These are phyloP conservation scores for Lophiotrema nucula DNA, from an alignment of 495 filamentous ascomycete genomes.

Conservation along the genomic window DNA sequence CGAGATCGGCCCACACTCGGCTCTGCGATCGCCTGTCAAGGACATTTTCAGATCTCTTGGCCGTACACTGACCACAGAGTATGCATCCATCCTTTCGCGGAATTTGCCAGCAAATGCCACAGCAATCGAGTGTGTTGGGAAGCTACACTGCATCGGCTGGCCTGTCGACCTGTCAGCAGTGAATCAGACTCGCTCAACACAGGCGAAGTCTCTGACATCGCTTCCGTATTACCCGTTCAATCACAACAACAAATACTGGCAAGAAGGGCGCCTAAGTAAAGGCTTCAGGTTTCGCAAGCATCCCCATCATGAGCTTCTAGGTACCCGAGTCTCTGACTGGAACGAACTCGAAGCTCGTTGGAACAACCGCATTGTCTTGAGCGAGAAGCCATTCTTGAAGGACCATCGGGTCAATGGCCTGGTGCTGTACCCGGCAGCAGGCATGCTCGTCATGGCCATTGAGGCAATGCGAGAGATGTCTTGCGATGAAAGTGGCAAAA, in stretches of 20 bases:
- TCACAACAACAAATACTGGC: conserved; percentile 15
- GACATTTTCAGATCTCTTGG: conserved; percentile 1
- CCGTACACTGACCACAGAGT: not conserved
- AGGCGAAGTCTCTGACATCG: not conserved
- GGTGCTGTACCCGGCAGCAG: conserved; percentile 25
- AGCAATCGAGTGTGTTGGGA: not conserved
- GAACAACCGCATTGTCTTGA: conserved; percentile 1
- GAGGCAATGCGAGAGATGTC: conserved; percentile 12
- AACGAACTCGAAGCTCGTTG: conserved; percentile 15
- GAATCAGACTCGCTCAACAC: not conserved
- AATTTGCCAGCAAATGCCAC: not conserved
- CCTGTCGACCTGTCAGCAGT: conserved; percentile 4
- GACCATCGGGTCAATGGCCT: conserved; percentile 22
- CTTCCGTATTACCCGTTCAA: conserved; percentile 25
- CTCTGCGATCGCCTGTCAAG: conserved; percentile 2
- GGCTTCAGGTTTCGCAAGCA: not conserved
- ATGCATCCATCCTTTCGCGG: conserved; percentile 2
- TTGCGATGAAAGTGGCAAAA: not conserved
- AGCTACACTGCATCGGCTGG: conserved; percentile 6
- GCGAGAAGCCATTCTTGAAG: conserved; percentile 10
- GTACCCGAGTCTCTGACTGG: conserved; percentile 7
- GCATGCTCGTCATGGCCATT: conserved; percentile 24
- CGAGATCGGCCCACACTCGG: conserved; percentile 18
- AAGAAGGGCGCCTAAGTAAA: conserved; percentile 1
- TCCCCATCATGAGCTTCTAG: conserved; percentile 5